Conservation (phyloP, 78 protist genomes). For the Diacronema lutheri region DNA sequence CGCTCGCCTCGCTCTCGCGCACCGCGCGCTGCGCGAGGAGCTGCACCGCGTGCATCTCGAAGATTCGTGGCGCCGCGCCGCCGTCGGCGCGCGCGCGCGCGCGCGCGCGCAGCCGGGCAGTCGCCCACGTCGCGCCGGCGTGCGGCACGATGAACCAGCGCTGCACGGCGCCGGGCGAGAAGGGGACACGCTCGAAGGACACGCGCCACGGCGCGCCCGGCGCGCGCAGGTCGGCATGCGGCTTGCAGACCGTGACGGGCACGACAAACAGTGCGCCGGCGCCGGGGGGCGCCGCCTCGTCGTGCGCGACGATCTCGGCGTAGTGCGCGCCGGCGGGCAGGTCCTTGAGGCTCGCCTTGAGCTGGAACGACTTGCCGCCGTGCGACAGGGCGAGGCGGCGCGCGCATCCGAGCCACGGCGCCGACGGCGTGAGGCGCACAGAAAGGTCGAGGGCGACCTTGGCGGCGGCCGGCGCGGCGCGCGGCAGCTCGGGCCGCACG, state of each 20-base stretch:
- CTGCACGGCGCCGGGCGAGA: neutral
- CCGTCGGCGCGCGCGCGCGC: too few relatives aligned
- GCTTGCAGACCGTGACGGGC: constrained; percentile 44
- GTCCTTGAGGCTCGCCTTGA: neutral
- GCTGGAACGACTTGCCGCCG: neutral
- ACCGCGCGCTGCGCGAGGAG: too few relatives aligned
- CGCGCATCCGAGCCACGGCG: neutral
- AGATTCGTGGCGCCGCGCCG: too few relatives aligned
- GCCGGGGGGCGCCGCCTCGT: neutral
- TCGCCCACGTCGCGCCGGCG: neutral
- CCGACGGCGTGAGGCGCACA: constrained; percentile 14
- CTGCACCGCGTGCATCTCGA: too few relatives aligned
- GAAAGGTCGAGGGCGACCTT: constrained; percentile 8
- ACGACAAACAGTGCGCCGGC: constrained; percentile 36
- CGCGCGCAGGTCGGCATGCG: neutral
- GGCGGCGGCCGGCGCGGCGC: neutral
- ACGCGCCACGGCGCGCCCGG: too few relatives aligned
- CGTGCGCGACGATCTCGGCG: neutral
- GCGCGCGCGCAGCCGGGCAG: too few relatives aligned
- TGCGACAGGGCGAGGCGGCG: neutral
- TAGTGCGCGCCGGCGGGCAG: constrained; percentile 25
- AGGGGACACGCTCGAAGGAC: neutral
- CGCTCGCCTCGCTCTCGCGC: too few relatives aligned
- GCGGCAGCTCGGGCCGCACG: constrained; percentile 8
- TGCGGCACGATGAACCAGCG: neutral